phyloP scores from a whole-genome alignment of 306 rosid genomes.

The Cyamopsis tetragonoloba region DNA sequence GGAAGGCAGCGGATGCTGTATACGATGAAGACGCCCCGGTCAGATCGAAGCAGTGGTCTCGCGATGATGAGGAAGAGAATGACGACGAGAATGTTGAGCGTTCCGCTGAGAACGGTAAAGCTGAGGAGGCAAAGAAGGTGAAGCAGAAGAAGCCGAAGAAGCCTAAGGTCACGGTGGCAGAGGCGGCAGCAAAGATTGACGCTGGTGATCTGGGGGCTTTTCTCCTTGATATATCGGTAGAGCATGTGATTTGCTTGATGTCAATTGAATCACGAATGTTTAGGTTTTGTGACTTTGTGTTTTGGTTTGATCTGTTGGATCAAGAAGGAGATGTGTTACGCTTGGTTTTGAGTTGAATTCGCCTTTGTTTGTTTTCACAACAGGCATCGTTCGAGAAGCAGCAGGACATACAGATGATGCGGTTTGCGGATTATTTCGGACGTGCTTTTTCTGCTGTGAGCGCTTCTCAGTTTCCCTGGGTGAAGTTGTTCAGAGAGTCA shows the following conservation, averaged over 20 bases:
- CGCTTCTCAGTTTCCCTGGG: constrained; percentile 92
- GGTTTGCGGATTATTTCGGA: constrained; percentile 83
- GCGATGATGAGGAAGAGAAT: constrained; percentile 32
- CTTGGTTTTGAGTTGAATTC: neutral
- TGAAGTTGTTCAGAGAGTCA: constrained; percentile 76
- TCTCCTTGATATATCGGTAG: constrained; percentile 64
- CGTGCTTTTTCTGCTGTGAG: constrained; percentile 75
- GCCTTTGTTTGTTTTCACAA: constrained; percentile 4
- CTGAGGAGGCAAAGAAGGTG: constrained; percentile 65
- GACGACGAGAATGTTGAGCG: constrained; percentile 55
- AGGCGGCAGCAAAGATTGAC: constrained; percentile 86
- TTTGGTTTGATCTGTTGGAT: constrained; percentile 44
- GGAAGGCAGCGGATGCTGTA: constrained; percentile 39
- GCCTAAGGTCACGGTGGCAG: constrained; percentile 81
- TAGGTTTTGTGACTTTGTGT: constrained; percentile 35
- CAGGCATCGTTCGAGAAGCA: constrained; percentile 62
- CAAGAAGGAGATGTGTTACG: constrained; percentile 1
- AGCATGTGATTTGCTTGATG: constrained; percentile 29
- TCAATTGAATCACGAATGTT: constrained; percentile 4
- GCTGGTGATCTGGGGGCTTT: constrained; percentile 53
- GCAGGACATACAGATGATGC: constrained; percentile 75
- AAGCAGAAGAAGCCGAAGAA: constrained; percentile 85
- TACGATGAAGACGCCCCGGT: constrained; percentile 32
- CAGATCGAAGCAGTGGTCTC: constrained; percentile 59
- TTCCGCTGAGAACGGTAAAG: constrained; percentile 47